phyloP scores from a whole-genome alignment of 176 grass and related monocot species.

The Carex cristatella region DNA sequence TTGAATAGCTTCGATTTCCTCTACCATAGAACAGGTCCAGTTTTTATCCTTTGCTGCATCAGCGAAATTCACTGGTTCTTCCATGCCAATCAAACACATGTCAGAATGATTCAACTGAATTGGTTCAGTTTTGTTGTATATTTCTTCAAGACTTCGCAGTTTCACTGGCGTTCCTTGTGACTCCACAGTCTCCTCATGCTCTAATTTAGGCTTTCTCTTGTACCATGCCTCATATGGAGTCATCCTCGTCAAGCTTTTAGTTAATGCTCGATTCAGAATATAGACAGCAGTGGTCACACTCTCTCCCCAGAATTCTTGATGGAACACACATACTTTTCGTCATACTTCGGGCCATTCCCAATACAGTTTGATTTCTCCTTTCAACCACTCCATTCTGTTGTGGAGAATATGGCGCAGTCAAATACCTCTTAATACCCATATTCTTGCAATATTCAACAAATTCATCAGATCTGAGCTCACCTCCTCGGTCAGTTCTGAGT shows the following conservation, averaged over 20 bases:
- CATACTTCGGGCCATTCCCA: not conserved
- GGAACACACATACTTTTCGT: not conserved
- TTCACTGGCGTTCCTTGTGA: not conserved
- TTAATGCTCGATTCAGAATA: not conserved
- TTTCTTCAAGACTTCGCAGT: not conserved
- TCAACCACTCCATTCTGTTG: conserved; percentile 3
- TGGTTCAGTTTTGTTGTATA: not conserved
- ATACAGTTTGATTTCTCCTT: not conserved
- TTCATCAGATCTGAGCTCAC: too few relatives aligned
- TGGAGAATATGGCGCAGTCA: not conserved
- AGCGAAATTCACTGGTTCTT: not conserved
- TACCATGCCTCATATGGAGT: not conserved
- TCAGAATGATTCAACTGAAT: not conserved
- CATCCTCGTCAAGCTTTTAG: not conserved
- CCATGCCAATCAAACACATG: not conserved
- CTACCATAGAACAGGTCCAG: not conserved
- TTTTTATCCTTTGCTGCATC: not conserved
- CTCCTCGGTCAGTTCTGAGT: not conserved
- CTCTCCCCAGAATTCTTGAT: not conserved
- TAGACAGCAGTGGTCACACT: not conserved
- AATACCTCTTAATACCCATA: not conserved
- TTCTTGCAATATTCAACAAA: too few relatives aligned
- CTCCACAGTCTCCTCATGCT: not conserved
- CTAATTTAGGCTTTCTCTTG: not conserved
- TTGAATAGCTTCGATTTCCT: not conserved